Conservation (phyloP, 495 filamentous ascomycete species). For the Aspergillus sclerotiicarbonarius region DNA sequence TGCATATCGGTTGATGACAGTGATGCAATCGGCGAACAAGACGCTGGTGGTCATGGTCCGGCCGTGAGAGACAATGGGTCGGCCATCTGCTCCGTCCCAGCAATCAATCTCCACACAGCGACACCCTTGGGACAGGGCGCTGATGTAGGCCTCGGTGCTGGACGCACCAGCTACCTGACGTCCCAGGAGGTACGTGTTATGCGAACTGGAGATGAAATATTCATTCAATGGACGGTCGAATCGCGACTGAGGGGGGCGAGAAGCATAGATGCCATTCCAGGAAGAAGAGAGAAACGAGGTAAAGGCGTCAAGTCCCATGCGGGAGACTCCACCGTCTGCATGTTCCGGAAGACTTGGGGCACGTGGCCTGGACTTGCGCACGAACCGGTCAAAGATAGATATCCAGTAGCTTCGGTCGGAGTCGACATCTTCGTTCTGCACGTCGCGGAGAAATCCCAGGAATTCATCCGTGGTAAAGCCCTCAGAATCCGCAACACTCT, state of each 20-base stretch:
- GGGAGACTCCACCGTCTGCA: slow-evolving; percentile 37
- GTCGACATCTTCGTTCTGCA: slow-evolving; percentile 74
- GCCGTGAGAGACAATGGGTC: slow-evolving; percentile 86
- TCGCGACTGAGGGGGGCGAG: slow-evolving; percentile 52
- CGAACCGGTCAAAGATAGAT: slow-evolving; percentile 68
- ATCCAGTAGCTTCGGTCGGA: slow-evolving; percentile 65
- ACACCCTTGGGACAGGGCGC: slow-evolving; percentile 82
- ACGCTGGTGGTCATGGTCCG: slow-evolving; percentile 84
- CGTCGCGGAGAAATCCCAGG: slow-evolving; percentile 66
- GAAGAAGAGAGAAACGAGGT: slow-evolving; percentile 72
- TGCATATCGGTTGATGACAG: slow-evolving; percentile 89
- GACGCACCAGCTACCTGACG: slow-evolving; percentile 86
- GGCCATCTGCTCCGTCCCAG: slow-evolving; percentile 87
- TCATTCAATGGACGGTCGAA: slow-evolving; percentile 89
- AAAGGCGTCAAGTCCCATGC: slow-evolving; percentile 74
- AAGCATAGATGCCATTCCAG: slow-evolving; percentile 60
- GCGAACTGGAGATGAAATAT: slow-evolving; percentile 97
- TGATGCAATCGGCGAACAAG: slow-evolving; percentile 83
- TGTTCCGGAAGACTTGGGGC: slow-evolving; percentile 38
- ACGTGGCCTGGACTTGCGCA: slow-evolving; percentile 60
- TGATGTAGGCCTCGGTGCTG: slow-evolving; percentile 91
- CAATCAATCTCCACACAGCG: slow-evolving; percentile 97
- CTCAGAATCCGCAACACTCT: slow-evolving; percentile 43
- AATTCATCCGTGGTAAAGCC: slow-evolving; percentile 74
- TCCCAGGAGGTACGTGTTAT: slow-evolving; percentile 95